These are phyloP conservation scores for Zygotorulaspora florentina DNA, from an alignment of 805 yeast species.

Conservation along the genomic window DNA sequence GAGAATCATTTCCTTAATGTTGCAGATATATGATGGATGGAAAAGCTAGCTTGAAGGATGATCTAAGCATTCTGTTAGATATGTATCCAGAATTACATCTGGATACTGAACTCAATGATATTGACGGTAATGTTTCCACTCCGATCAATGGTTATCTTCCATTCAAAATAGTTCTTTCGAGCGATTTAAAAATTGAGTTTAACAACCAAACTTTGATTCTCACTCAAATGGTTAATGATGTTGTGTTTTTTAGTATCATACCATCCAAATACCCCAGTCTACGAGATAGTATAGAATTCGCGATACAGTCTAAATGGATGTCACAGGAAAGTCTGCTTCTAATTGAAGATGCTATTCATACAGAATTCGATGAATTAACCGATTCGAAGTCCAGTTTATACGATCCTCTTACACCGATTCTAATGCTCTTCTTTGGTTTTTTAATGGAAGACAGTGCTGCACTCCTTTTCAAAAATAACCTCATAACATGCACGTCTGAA, in stretches of 20 bases:
- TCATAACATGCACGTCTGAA: constrained; percentile 9
- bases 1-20: background rate
- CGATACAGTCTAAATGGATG: constrained; percentile 36
- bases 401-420: constrained; percentile 32
- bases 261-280: constrained; percentile 20
- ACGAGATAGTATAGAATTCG: constrained; percentile 12
- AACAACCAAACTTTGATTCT: constrained; percentile 9
- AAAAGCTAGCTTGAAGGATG: constrained; percentile 17
- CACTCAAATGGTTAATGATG: constrained; percentile 13
- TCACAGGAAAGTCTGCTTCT: constrained; percentile 11
- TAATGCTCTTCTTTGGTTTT: constrained; percentile 43
- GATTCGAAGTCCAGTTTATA: constrained; percentile 16
- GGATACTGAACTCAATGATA: constrained; percentile 1
- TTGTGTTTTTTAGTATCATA: constrained; percentile 16
- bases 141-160: constrained; percentile 15
- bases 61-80: constrained; percentile 23
- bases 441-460: constrained; percentile 28
- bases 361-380: constrained; percentile 35
- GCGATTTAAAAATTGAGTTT: constrained; percentile 13
- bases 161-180: constrained; percentile 15
- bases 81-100: constrained; percentile 33
- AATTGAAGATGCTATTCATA: constrained; percentile 20
- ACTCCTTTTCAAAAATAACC: constrained; percentile 13
- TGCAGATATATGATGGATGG: constrained; percentile 1
- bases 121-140: background rate